These are phyloP conservation scores for Spizellomyces punctatus DNA, from an alignment of 192 early-diverging fungal species.

Conservation along the genomic window DNA sequence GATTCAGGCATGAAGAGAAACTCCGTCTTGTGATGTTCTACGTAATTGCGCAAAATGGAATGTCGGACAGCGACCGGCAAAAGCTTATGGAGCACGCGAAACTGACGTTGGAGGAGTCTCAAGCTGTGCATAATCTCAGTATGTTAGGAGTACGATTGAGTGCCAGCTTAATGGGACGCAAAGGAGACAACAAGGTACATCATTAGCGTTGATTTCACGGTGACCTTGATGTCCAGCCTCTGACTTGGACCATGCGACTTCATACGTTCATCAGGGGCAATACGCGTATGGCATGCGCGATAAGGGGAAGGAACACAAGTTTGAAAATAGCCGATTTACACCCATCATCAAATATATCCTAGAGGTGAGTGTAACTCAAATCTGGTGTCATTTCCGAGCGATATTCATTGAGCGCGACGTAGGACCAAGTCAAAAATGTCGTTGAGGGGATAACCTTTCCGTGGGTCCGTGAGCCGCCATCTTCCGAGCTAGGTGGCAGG, in stretches of 20 bases:
- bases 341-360: conserved; percentile 70
- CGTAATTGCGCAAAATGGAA: conserved; percentile 71
- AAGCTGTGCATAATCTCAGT: conserved; percentile 75
- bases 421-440: conserved; percentile 39
- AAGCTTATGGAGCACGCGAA: conserved; percentile 64
- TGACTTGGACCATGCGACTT: too few species aligned
- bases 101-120: conserved; percentile 64
- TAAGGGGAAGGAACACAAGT: conserved; percentile 64
- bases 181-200: conserved; percentile 28
- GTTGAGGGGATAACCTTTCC: conserved; percentile 67
- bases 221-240: too few species aligned
- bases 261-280: background rate
- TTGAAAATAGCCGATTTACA: conserved; percentile 74
- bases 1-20: conserved; percentile 66
- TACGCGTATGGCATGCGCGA: conserved; percentile 22
- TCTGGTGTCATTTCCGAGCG: background rate
- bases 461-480: conserved; percentile 62
- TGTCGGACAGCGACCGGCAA: conserved; percentile 69
- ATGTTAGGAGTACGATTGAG: conserved; percentile 71
- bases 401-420: background rate
- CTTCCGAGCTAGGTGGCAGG: conserved; percentile 25
- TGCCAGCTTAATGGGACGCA: conserved; percentile 45
- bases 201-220: too few species aligned
- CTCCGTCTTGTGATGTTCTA: conserved; percentile 75
- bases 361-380: conserved; percentile 33